Conservation (phyloP, 2,329 filamentous ascomycete genomes). For the Phoma herbarum region DNA sequence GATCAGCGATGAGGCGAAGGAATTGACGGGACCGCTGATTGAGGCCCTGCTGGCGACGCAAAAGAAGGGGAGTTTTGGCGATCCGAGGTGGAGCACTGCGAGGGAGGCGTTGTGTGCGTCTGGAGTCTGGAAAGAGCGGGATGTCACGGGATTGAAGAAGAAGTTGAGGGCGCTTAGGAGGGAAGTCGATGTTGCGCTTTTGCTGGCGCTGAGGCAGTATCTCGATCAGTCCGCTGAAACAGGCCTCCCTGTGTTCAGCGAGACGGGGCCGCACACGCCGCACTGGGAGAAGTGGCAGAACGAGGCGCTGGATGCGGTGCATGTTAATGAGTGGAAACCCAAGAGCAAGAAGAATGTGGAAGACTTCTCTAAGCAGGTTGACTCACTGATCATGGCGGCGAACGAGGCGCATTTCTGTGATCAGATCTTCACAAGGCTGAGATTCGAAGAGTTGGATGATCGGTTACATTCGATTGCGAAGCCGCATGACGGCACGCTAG, state of each 20-base stretch:
- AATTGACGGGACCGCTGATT: constrained; percentile 29
- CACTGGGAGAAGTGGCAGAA: constrained; percentile 43
- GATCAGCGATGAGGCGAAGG: constrained; percentile 35
- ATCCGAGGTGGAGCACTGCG: constrained; percentile 33
- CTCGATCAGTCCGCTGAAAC: constrained; percentile 43
- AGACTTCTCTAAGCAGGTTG: constrained; percentile 39
- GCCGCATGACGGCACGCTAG: constrained; percentile 33
- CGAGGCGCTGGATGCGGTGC: constrained; percentile 36
- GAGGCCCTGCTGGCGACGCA: constrained; percentile 35
- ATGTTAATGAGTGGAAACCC: constrained; percentile 38
- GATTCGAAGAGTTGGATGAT: constrained; percentile 38
- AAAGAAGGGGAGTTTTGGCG: constrained; percentile 30
- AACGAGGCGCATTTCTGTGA: constrained; percentile 36
- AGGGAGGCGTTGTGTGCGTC: constrained; percentile 43
- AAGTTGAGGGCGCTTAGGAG: constrained; percentile 31
- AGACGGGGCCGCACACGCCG: constrained; percentile 27
- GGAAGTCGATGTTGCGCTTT: constrained; percentile 38
- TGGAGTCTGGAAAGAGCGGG: constrained; percentile 44
- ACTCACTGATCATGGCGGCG: constrained; percentile 30
- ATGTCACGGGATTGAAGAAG: constrained; percentile 40
- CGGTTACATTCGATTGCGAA: constrained; percentile 33
- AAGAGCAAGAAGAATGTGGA: constrained; percentile 43
- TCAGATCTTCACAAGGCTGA: constrained; percentile 33
- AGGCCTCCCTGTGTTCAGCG: constrained; percentile 34
- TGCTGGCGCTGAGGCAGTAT: constrained; percentile 41